phyloP scores from a whole-genome alignment of 345 rosid species.

The Murraya paniculata region DNA sequence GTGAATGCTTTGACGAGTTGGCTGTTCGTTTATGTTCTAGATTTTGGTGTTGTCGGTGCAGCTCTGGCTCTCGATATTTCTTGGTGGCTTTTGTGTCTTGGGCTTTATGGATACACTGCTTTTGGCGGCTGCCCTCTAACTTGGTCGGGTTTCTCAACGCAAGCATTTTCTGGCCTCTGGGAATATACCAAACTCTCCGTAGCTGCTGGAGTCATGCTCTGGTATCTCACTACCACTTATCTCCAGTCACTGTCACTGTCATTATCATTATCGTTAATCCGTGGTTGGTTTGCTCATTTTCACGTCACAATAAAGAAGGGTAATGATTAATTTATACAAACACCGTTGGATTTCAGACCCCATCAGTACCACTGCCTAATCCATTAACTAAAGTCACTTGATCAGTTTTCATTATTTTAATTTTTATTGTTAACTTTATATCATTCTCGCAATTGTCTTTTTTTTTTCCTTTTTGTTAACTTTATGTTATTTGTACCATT shows the following conservation, averaged over 20 bases:
- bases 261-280: background rate
- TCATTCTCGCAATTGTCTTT: too few relatives aligned
- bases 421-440: too few relatives aligned
- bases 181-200: constrained; percentile 61
- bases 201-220: constrained; percentile 77
- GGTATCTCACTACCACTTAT: constrained; percentile 25
- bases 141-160: constrained; percentile 57
- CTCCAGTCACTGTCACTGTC: background rate
- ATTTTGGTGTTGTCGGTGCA: constrained; percentile 55
- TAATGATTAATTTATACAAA: too few relatives aligned
- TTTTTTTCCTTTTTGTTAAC: too few relatives aligned
- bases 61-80: constrained; percentile 51
- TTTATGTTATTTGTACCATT: too few relatives aligned
- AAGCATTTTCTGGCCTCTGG: constrained; percentile 62
- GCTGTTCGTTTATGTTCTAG: constrained; percentile 45
- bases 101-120: constrained; percentile 28
- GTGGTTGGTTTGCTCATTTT: background rate
- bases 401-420: background rate
- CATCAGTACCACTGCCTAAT: background rate
- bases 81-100: constrained; percentile 62
- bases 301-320: too few relatives aligned
- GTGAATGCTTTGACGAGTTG: constrained; percentile 51
- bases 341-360: too few relatives aligned
- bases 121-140: constrained; percentile 60
- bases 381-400: background rate